A percentile compares a stretch with the other conserved stretches of the same genome.
phyloP scores from a whole-genome alignment of 2,329 filamentous ascomycete species.

The Ceratocystis cubensis region DNA sequence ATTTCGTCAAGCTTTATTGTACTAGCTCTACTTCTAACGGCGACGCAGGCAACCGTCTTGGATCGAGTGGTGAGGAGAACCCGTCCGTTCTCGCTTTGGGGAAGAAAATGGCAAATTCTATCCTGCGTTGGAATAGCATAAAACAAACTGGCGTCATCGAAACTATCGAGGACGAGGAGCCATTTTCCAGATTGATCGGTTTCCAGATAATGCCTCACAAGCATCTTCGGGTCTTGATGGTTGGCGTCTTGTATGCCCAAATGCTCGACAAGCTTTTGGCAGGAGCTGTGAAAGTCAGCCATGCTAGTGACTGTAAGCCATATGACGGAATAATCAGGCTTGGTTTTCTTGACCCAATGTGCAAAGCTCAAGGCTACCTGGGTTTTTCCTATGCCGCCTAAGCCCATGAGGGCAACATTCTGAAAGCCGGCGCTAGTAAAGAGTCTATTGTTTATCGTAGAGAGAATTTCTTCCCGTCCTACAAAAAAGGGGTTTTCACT shows the following conservation, averaged over 20 bases:
- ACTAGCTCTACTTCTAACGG: background rate
- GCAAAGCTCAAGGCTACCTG: background rate
- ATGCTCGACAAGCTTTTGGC: background rate
- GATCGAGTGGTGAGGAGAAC: conserved; percentile 18
- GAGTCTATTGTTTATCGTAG: background rate
- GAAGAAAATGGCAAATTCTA: conserved; percentile 25
- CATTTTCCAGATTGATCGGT: conserved; percentile 22
- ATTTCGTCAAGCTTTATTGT: background rate
- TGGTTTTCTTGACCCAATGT: background rate
- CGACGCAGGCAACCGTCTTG: background rate
- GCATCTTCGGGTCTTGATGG: conserved; percentile 12
- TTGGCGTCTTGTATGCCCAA: background rate
- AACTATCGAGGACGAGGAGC: conserved; percentile 25
- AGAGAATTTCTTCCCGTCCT: background rate
- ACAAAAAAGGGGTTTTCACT: background rate
- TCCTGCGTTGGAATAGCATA: background rate
- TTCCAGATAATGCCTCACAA: conserved; percentile 21
- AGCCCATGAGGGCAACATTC: background rate
- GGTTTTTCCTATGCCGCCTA: background rate
- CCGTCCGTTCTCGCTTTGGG: conserved; percentile 19
- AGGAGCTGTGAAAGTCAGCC: background rate
- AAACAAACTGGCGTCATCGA: conserved; percentile 21
- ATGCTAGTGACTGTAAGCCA: background rate
- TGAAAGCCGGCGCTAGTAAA: background rate
- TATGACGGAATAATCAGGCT: background rate